Percentiles rank a stretch among this genome's conserved stretches.
Conservation (phyloP, 768 basidiomycete genomes). For the Pleurotus djamor region DNA sequence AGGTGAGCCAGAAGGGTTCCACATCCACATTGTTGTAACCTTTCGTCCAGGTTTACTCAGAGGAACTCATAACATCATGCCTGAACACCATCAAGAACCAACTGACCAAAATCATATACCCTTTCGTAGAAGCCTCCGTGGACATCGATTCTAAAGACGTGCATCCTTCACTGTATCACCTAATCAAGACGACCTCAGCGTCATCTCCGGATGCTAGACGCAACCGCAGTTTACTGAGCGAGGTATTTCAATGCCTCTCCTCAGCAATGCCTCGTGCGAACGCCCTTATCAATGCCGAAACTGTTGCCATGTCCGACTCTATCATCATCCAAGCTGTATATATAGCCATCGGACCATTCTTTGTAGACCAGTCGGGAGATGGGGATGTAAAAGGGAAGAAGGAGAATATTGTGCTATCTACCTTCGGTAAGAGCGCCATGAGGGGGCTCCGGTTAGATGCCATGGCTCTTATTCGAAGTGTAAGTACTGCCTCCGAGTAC, state of each 20-base stretch:
- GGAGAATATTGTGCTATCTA: constrained; percentile 57
- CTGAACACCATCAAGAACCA: constrained; percentile 77
- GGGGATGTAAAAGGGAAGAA: constrained; percentile 55
- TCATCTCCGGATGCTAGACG: constrained; percentile 16
- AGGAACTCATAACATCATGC: constrained; percentile 86
- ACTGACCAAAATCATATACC: constrained; percentile 77
- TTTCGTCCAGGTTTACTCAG: constrained; percentile 77
- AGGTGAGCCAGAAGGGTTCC: constrained; percentile 41
- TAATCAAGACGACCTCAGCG: constrained; percentile 42
- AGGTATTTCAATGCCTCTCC: constrained; percentile 72
- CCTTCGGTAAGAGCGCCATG: constrained; percentile 78
- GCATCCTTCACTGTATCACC: constrained; percentile 48
- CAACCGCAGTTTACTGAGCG: constrained; percentile 51
- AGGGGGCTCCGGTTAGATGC: constrained; percentile 80
- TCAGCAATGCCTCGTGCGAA: constrained; percentile 75
- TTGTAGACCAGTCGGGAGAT: constrained; percentile 72
- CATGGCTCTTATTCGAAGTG: constrained; percentile 80
- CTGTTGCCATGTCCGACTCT: constrained; percentile 80
- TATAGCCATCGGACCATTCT: constrained; percentile 92
- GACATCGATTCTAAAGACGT: constrained; percentile 31
- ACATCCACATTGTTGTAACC: neutral
- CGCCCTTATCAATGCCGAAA: constrained; percentile 68
- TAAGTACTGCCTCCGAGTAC: constrained; percentile 35
- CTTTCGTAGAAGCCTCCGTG: constrained; percentile 73
- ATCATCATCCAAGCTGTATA: constrained; percentile 94